These are phyloP conservation scores for Phytopythium kandeliae DNA, from an alignment of 352 stramenopile species.

Conservation along the genomic window DNA sequence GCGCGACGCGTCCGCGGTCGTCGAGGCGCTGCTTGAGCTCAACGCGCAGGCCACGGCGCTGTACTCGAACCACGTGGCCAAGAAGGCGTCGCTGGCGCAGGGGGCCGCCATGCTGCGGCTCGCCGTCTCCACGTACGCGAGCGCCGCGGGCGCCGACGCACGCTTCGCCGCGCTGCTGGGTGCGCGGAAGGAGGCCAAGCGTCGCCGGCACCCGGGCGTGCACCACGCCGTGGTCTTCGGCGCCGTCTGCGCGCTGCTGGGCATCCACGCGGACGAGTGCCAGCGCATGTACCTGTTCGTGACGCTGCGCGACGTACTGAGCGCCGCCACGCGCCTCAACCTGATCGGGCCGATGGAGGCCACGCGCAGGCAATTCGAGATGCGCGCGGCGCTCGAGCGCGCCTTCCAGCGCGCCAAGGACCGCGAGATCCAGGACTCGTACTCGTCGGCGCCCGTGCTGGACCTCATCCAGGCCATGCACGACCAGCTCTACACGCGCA, in stretches of 20 bases:
- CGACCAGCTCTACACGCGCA: slow-evolving; percentile 85
- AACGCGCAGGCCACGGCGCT: slow-evolving; percentile 50
- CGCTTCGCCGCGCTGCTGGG: slow-evolving; percentile 31
- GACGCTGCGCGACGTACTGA: slow-evolving; percentile 65
- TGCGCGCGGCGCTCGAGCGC: slow-evolving; percentile 36
- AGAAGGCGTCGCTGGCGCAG: slow-evolving; percentile 71
- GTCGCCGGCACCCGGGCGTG: slow-evolving; percentile 37
- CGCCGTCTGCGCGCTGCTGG: slow-evolving; percentile 49
- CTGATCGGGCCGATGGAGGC: slow-evolving; percentile 68
- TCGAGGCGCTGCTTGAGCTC: slow-evolving; percentile 39
- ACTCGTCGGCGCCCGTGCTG: slow-evolving; percentile 71
- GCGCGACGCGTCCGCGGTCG: slow-evolving; percentile 8
- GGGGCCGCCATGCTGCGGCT: slow-evolving; percentile 63
- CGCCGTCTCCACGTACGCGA: slow-evolving; percentile 49
- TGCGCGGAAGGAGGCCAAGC: slow-evolving; percentile 47
- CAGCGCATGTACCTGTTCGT: slow-evolving; percentile 83
- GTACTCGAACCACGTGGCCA: slow-evolving; percentile 75
- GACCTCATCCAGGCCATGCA: slow-evolving; percentile 82
- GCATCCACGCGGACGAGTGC: slow-evolving; percentile 28
- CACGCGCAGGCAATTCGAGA: slow-evolving; percentile 61
- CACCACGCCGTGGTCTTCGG: slow-evolving; percentile 74
- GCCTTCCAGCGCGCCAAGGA: slow-evolving; percentile 68
- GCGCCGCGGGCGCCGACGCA: slow-evolving; percentile 8
- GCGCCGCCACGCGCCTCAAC: slow-evolving; percentile 74
- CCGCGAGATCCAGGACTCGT: slow-evolving; percentile 51